Conservation (phyloP, 495 filamentous ascomycete genomes). For the Aspergillus biplanus region DNA sequence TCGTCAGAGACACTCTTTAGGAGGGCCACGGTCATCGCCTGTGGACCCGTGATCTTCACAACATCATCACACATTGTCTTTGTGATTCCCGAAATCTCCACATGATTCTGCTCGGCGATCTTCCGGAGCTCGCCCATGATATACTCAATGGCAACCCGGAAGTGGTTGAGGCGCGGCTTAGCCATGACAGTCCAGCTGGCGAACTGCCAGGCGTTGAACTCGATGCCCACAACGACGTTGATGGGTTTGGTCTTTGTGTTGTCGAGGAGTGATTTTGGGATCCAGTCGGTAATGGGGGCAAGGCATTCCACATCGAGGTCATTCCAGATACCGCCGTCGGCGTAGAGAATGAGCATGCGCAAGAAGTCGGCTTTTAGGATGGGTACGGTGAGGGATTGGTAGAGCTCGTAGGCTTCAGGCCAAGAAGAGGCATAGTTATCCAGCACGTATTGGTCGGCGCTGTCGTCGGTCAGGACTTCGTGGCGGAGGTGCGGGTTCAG, state of each 20-base stretch:
- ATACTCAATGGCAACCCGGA: slow-evolving; percentile 19
- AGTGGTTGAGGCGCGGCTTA: slow-evolving; percentile 30
- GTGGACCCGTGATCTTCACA: slow-evolving; percentile 45
- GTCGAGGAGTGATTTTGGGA: slow-evolving; percentile 32
- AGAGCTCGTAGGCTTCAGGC: slow-evolving; percentile 31
- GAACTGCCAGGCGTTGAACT: slow-evolving; percentile 45
- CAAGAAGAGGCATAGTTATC: slow-evolving; percentile 30
- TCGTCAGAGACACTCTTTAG: slow-evolving; percentile 33
- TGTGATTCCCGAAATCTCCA: slow-evolving; percentile 23
- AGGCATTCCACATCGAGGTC: slow-evolving; percentile 46
- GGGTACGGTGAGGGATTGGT: slow-evolving; percentile 33
- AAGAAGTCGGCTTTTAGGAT: slow-evolving; percentile 47
- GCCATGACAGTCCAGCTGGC: slow-evolving; percentile 46
- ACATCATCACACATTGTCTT: slow-evolving; percentile 40
- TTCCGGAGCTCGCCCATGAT: slow-evolving; percentile 16
- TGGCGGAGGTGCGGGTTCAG: slow-evolving; percentile 37
- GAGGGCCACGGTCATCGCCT: slow-evolving; percentile 42
- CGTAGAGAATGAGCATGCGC: slow-evolving; percentile 42
- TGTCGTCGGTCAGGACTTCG: slow-evolving; percentile 40
- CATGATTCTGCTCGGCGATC: slow-evolving; percentile 11
- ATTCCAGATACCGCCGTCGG: slow-evolving; percentile 49
- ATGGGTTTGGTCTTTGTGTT: slow-evolving; percentile 13
- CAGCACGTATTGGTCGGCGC: slow-evolving; percentile 34
- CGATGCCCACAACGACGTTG: slow-evolving; percentile 46
- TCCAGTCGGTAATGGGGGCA: slow-evolving; percentile 41